Evolutionary conservation across 371 early-diverging fungal genomes (phyloP), one percentile per base, ranked within the genome.

Genomic region (Mucor sp.): DNA sequence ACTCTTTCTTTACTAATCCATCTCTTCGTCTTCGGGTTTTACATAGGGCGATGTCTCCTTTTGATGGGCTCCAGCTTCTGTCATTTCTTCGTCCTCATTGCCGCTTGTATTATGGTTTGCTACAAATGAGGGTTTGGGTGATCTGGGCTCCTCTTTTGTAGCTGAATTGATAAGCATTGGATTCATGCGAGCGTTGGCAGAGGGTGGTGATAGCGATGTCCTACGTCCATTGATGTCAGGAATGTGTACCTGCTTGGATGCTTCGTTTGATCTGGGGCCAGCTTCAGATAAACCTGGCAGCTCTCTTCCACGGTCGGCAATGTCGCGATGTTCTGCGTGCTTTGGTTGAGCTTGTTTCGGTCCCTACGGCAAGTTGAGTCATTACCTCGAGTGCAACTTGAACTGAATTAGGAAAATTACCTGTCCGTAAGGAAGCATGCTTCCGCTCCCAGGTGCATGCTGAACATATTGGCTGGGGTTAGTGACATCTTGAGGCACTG

Each of bases 401-500:
- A 14, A 17, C 1, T 28, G 1, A 9, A 3, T 2, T 30, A 21
- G 6, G 9, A 0, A 0, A 25, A 14, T 50, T 50, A 62, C 62
- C 53, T 62, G 33, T 17, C 32, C 53, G 8, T 48, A 62, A 48
- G 62, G 62, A 17, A 62, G 50, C 14, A 30, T 44, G 37, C 62
- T 50, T 5, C 62, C 28, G 33, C 62, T 62, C 4, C 47, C 53
- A 25, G 47, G 19, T n/a, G 62, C 33, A 35, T 62, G 47, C 12
- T 66, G 56, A 63, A 23, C 66, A 66, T 82, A 82, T 64, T 80
- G 82, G 41, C 76, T 75, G 12, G 82, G 82, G 59, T 82, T 79
- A 43, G 83, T 87, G 37, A 88, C 86, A 71, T 88, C 90, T 66
- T 85, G 88, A 32, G 88, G 90, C 7, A 79, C 81, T 39, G 88